Conservation (phyloP, 495 filamentous ascomycete genomes). For the Hypoxylon rickii region DNA sequence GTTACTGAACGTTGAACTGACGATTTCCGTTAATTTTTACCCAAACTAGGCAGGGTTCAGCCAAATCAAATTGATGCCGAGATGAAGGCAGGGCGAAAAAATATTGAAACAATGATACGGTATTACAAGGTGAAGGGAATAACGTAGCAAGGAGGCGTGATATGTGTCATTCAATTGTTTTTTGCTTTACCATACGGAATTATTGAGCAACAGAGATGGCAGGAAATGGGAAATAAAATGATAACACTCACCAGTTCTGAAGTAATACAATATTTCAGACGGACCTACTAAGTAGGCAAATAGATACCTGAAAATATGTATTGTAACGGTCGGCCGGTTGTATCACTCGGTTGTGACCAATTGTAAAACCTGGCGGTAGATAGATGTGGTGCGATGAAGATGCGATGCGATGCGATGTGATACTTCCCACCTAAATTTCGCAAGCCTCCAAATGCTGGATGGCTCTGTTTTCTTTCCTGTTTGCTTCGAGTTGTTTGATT, state of each 20-base stretch:
- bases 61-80: constrained; percentile 12
- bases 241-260: constrained; percentile 20
- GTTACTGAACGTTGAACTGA: too few relatives aligned
- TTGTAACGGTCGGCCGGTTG: constrained; percentile 17
- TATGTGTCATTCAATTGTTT: too few relatives aligned
- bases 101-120: constrained; percentile 8
- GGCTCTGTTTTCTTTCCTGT: not conserved
- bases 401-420: not conserved
- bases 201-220: not conserved
- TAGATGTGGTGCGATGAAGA: too few relatives aligned
- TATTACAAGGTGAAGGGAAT: not conserved
- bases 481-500: constrained; percentile 21
- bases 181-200: constrained; percentile 2
- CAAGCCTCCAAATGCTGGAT: constrained; percentile 7
- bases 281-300: too few relatives aligned
- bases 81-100: constrained; percentile 10
- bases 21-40: constrained; percentile 29
- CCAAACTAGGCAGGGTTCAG: constrained; percentile 15
- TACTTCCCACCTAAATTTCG: constrained; percentile 6
- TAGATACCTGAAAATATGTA: too few relatives aligned
- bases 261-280: constrained; percentile 1
- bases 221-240: not conserved
- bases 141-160: too few relatives aligned
- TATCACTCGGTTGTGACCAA: constrained; percentile 19
- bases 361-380: constrained; percentile 20